Evolutionary conservation across 345 rosid genomes (phyloP), one percentile per base, ranked within the genome.

Genomic region (Jatropha curcas): DNA sequence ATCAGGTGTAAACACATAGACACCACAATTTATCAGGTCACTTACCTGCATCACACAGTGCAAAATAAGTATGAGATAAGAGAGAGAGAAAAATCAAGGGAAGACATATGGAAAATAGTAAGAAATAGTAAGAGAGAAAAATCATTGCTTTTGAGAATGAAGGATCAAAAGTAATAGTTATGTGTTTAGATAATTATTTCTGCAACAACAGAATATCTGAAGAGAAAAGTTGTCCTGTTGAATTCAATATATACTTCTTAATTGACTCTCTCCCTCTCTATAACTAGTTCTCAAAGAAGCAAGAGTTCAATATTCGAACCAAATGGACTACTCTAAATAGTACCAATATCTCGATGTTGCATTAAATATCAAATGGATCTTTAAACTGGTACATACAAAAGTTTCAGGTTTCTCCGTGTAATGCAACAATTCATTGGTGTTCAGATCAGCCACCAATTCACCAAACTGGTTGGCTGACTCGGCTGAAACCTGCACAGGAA

Each of bases 381-480:
- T 62, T 64, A 67, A 74, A 71, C 57, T 65, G 65, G 71, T 53
- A 68, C 85, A 13, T 85, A 93, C 98, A 76, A 93, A 93, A 75
- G 98, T 91, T 73, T 93, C 95, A 5, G 95, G 98, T 79, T 91
- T 93, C 79, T 93, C 97, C 3, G 97, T 89, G 64, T 93, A 93
- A 75, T 93, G 98, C 83, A 93, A 74, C 65, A 93, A 78, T 79
- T 93, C 97, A 67, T 86, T 91, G 46, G 93, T 88, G 76, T 67
- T 82, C 52, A 92, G 86, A 80, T 91, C 97, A 73, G 97, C 97
- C 63, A 93, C 84, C 83, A 93, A 80, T 77, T 85, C 95, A 17
- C 98, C 97, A 81, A 91, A 93, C 74, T 89, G 89, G 77, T 82
- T 87, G 5, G 98, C 98, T 67, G 92, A 86, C 85, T 93, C 98